These are phyloP conservation scores for Xylariaceae sp. DNA, from an alignment of 2,329 filamentous ascomycete species.

Conservation along the genomic window DNA sequence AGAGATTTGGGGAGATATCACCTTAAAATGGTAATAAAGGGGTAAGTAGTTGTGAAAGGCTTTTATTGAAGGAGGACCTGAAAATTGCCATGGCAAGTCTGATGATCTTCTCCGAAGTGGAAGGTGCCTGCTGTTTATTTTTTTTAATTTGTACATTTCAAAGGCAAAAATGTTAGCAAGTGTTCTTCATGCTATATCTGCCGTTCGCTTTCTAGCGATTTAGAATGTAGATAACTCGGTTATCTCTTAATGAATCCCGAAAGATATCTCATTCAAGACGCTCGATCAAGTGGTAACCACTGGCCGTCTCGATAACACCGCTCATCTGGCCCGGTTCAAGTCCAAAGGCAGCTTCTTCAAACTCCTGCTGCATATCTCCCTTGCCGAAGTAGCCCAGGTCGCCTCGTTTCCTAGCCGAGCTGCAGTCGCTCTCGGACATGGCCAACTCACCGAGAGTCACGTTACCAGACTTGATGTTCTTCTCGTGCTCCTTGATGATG, in stretches of 20 bases:
- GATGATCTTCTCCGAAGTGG: background rate
- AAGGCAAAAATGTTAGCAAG: too few species aligned
- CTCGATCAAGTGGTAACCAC: constrained; percentile 92
- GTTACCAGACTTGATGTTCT: constrained; percentile 66
- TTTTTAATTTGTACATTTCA: too few species aligned
- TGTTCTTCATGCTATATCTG: background rate
- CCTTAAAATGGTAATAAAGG: background rate
- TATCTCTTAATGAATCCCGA: background rate
- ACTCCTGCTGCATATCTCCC: constrained; percentile 98
- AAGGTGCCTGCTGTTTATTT: background rate
- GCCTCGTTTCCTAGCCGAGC: constrained; percentile 86
- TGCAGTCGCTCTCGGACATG: constrained; percentile 87
- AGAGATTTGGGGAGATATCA: background rate
- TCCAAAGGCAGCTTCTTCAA: constrained; percentile 93
- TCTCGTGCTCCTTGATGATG: constrained; percentile 71
- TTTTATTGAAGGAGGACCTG: background rate
- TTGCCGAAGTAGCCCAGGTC: constrained; percentile 92
- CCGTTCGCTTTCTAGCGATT: background rate
- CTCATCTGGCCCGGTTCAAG: constrained; percentile 84
- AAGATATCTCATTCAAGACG: constrained; percentile 35
- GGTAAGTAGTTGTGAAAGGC: background rate
- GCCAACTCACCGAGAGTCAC: constrained; percentile 76
- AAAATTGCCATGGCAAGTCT: background rate
- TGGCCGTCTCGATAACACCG: constrained; percentile 82
- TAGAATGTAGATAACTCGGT: background rate